These are phyloP conservation scores for Acer negundo DNA, from an alignment of 345 rosid genomes.

Conservation along the genomic window DNA sequence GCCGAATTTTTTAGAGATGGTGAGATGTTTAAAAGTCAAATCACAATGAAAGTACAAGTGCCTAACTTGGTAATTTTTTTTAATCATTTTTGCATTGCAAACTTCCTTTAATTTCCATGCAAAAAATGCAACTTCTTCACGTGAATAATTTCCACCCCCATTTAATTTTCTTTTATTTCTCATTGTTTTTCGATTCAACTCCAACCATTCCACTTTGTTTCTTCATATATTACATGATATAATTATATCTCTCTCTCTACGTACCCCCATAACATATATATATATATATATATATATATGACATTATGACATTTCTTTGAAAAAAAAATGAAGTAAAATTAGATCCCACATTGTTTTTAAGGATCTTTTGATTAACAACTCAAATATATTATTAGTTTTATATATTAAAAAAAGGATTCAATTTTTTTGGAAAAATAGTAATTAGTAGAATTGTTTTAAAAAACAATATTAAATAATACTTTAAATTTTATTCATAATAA, in stretches of 20 bases:
- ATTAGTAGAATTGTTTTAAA: neutral
- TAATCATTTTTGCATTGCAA: conserved; percentile 12
- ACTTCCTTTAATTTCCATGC: conserved; percentile 4
- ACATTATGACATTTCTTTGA: too few species aligned
- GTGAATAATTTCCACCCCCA: conserved; percentile 13
- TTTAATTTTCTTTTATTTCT: neutral
- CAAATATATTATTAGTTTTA: too few species aligned
- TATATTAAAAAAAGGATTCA: too few species aligned
- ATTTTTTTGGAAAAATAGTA: neutral
- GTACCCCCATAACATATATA: too few species aligned
- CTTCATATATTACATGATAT: neutral
- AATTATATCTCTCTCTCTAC: neutral
- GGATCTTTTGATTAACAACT: neutral
- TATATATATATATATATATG: too few species aligned
- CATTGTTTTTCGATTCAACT: conserved; percentile 16
- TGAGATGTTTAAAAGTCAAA: conserved; percentile 11
- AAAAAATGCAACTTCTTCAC: conserved; percentile 3
- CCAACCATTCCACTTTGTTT: neutral
- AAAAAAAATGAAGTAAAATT: too few species aligned
- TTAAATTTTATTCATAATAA: too few species aligned
- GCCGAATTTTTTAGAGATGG: neutral
- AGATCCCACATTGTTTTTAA: too few species aligned
- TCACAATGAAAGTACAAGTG: conserved; percentile 12
- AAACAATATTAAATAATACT: too few species aligned
- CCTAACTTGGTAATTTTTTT: neutral